These are phyloP conservation scores for Apiotrichum porosum DNA, from an alignment of 1,284 basidiomycete species.

Conservation along the genomic window DNA sequence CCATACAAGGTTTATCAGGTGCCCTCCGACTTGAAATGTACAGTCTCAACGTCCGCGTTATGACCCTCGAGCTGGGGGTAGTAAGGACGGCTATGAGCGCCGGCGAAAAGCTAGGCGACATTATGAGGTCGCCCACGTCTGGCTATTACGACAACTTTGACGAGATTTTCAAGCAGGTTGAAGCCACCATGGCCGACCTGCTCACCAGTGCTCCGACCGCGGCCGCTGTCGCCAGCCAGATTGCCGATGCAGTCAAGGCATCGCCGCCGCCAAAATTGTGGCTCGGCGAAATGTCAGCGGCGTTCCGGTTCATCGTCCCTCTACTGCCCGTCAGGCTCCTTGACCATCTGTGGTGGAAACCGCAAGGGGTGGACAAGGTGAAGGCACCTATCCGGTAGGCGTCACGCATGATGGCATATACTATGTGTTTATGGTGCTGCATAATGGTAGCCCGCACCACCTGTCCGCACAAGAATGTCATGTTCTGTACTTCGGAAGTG, in stretches of 20 bases:
- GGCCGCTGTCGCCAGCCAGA: not conserved
- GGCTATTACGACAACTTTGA: conserved; percentile 1
- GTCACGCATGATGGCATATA: too few relatives aligned
- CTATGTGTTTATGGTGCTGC: too few relatives aligned
- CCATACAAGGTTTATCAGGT: conserved; percentile 10
- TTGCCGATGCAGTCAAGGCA: not conserved
- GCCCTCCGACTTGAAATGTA: conserved; percentile 15
- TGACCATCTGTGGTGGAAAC: too few relatives aligned
- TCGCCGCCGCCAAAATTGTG: conserved; percentile 1
- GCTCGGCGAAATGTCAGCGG: not conserved
- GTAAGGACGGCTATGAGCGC: conserved; percentile 4
- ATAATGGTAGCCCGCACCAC: too few relatives aligned
- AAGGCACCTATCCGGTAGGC: too few relatives aligned
- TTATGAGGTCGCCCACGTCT: not conserved
- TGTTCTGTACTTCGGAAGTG: too few relatives aligned
- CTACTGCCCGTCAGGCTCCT: not conserved
- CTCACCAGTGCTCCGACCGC: not conserved
- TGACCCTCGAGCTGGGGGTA: conserved; percentile 1
- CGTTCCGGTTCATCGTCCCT: conserved; percentile 2
- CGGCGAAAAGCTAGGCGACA: not conserved
- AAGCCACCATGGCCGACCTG: not conserved
- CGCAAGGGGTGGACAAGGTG: too few relatives aligned
- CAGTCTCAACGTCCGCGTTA: conserved; percentile 5
- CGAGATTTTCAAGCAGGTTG: not conserved
- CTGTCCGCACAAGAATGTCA: too few relatives aligned